Conservation (phyloP, 257 asterid genomes). For the Thymus mandschuricus region DNA sequence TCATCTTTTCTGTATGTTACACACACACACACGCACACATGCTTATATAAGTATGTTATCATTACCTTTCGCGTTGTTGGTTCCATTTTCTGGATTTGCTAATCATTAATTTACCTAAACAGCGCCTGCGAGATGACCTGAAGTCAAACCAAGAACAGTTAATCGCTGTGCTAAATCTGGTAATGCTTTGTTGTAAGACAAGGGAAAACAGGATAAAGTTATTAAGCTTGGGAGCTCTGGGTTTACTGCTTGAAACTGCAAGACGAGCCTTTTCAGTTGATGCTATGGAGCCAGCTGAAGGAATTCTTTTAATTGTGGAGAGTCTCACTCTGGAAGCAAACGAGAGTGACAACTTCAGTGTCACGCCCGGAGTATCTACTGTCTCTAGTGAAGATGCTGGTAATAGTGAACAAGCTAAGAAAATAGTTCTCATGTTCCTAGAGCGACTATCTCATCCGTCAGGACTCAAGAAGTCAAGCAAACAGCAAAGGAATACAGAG, state of each 20-base stretch:
- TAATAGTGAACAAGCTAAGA: slow-evolving; percentile 95
- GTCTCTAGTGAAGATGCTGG: slow-evolving; percentile 88
- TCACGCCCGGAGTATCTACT: slow-evolving; percentile 71
- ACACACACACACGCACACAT: too few species aligned
- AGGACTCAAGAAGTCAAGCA: slow-evolving; percentile 84
- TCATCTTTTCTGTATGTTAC: neutral
- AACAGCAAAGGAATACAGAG: slow-evolving; percentile 97
- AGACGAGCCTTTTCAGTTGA: slow-evolving; percentile 96
- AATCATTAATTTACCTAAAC: slow-evolving; percentile 42
- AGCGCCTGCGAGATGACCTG: slow-evolving; percentile 91
- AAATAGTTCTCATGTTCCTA: slow-evolving; percentile 91
- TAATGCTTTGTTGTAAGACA: slow-evolving; percentile 95
- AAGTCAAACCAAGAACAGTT: slow-evolving; percentile 91
- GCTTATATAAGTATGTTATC: too few species aligned
- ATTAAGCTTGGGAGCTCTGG: slow-evolving; percentile 80
- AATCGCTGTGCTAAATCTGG: slow-evolving; percentile 86
- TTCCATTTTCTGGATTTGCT: slow-evolving; percentile 33
- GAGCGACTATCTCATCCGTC: slow-evolving; percentile 96
- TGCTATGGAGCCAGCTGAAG: slow-evolving; percentile 99
- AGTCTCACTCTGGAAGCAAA: slow-evolving; percentile 94
- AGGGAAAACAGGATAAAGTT: slow-evolving; percentile 89
- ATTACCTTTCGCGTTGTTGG: neutral
- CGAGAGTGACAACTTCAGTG: slow-evolving; percentile 82
- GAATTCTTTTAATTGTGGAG: slow-evolving; percentile 92
- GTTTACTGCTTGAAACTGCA: slow-evolving; percentile 94